Evolutionary conservation across 805 yeast genomes (phyloP).

Genomic region (Citeromyces nyonsensis): DNA sequence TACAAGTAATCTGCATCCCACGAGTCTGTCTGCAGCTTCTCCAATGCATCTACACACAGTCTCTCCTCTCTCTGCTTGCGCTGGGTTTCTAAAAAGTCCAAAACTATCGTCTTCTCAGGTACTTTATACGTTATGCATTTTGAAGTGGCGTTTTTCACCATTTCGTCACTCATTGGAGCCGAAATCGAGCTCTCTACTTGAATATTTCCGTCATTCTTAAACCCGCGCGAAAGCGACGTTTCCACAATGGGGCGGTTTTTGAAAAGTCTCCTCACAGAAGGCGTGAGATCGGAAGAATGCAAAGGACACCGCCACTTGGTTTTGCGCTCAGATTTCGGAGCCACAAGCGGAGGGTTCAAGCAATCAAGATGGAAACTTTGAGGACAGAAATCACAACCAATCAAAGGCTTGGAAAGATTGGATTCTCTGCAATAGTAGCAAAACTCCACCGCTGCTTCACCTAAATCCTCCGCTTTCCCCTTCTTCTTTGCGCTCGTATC

Average conservation of each 20-base stretch:
- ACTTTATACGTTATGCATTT: conserved; percentile 34
- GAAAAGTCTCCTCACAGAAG: conserved; percentile 27
- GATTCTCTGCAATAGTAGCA: conserved; percentile 71
- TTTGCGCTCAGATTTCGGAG: conserved; percentile 52
- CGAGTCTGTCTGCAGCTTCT: conserved; percentile 23
- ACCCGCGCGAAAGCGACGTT: conserved; percentile 36
- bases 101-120: conserved; percentile 50
- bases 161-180: conserved; percentile 19
- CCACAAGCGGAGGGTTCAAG: conserved; percentile 56
- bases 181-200: conserved; percentile 27
- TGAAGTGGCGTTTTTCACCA: conserved; percentile 15
- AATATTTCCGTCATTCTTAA: conserved; percentile 37
- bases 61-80: conserved; percentile 14
- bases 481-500: conserved; percentile 40
- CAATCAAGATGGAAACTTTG: conserved; percentile 86
- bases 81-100: conserved; percentile 52
- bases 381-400: conserved; percentile 74
- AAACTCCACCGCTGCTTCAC: conserved; percentile 15
- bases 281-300: conserved; percentile 44
- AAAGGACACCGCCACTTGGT: conserved; percentile 87
- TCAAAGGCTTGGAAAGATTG: conserved; percentile 42
- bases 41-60: conserved; percentile 6
- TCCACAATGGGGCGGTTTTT: conserved; percentile 37
- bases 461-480: conserved; percentile 26
- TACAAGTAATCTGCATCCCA: conserved; percentile 24